Conservation (phyloP, 2,329 filamentous ascomycete genomes). For the Neoarthrinium moseri region DNA sequence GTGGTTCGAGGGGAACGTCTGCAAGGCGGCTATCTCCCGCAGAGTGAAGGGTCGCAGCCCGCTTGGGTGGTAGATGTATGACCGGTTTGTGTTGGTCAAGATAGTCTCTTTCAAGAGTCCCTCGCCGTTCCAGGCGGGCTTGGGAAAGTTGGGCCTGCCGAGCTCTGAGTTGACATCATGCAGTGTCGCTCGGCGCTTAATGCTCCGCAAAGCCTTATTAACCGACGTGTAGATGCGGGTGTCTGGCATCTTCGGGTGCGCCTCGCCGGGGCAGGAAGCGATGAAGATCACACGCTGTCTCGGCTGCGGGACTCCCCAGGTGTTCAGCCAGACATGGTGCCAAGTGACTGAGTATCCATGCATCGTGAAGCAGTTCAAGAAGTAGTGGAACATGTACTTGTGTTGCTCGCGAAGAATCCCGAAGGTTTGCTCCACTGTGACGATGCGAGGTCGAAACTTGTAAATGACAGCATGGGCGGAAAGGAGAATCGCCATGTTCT, state of each 20-base stretch:
- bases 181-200: slow-evolving; percentile 25
- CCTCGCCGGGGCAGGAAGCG: slow-evolving; percentile 65
- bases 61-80: slow-evolving; percentile 60
- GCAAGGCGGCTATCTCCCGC: slow-evolving; percentile 64
- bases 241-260: slow-evolving; percentile 61
- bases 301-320: slow-evolving; percentile 47
- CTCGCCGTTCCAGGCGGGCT: slow-evolving; percentile 41
- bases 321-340: slow-evolving; percentile 53
- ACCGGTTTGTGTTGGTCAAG: slow-evolving; percentile 53
- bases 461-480: slow-evolving; percentile 51
- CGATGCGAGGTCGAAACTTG: slow-evolving; percentile 59
- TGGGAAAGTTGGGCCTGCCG: slow-evolving; percentile 19
- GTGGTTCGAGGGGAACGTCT: slow-evolving; percentile 64
- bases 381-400: slow-evolving; percentile 48
- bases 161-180: slow-evolving; percentile 32
- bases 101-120: slow-evolving; percentile 52
- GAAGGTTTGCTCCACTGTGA: slow-evolving; percentile 76
- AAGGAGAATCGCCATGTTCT: slow-evolving; percentile 59
- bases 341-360: slow-evolving; percentile 68
- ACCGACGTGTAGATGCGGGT: slow-evolving; percentile 53
- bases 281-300: slow-evolving; percentile 54
- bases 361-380: slow-evolving; percentile 63
- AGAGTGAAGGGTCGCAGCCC: slow-evolving; percentile 62
- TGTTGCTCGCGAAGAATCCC: slow-evolving; percentile 57
- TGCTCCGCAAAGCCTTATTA: slow-evolving; percentile 32